Base-by-base conservation (phyloP, 176 grass and related monocot genomes). In the Triticum timopheevii region DNA sequence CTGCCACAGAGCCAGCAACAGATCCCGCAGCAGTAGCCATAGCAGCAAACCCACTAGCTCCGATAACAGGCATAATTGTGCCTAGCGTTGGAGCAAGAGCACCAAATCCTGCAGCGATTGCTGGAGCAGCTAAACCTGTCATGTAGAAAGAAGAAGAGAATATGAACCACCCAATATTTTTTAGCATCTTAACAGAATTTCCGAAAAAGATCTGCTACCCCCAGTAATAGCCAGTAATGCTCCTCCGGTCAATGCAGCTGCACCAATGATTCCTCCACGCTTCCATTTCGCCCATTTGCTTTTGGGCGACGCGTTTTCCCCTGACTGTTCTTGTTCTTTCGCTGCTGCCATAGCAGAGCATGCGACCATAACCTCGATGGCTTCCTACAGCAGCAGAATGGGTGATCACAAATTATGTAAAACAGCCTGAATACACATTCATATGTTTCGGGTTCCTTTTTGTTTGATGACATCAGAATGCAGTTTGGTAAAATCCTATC, bases 261-360 rank as follows among this genome's bases (percentile, higher is more conserved):
- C 96, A 76, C 93, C 93, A 62, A 98, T 98, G 35, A 95, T 95
- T 52, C 96, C 93, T 65, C 96, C 96, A 61, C 92, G 93, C 86
- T 92, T 98, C 92, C 90, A 98, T 88, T 90, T 98, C 23, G 90
- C 45, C 96, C 93, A 98, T 68, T 89, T 98, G 78, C 88, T 95
- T 69, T 89, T 94, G 19, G 85, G 80, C 17, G 90, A 89, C 50
- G 82, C 75, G 2, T 62, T 90, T 87, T 83, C 93, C 62, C 73
- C 83, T 58, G 88, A 90, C 77, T 98, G 88, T 69, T 90, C 87
- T 84, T 90, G 86, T 35, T 92, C 93, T 86, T 98, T 95, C 28
- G 88, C 93, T 65, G 91, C 96, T 61, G 96, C 96, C 96, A 98
- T 98, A 79, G 96, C 93, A 77, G 96, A 95, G 91, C 88, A 95